Conservation (phyloP, 352 stramenopile genomes). For the Globisporangium nunn region DNA sequence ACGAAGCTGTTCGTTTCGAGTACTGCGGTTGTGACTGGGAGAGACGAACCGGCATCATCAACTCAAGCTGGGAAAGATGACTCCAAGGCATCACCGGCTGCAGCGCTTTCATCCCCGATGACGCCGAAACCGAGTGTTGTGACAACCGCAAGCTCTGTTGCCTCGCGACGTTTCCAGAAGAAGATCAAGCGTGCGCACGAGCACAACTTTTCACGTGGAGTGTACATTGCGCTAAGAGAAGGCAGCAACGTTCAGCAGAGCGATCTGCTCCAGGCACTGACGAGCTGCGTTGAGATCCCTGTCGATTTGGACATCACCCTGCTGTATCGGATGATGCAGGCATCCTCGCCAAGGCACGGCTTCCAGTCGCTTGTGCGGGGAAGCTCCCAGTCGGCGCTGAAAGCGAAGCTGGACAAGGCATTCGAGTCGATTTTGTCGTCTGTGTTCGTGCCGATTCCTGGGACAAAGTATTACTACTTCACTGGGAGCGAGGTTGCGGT, state of each 20-base stretch:
- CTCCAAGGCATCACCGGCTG: slow-evolving; percentile 5
- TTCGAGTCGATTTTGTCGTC: slow-evolving; percentile 59
- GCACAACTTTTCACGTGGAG: slow-evolving; percentile 83
- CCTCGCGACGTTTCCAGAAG: slow-evolving; percentile 57
- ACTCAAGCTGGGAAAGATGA: neutral
- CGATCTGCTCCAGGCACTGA: slow-evolving; percentile 81
- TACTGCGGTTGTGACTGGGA: slow-evolving; percentile 6
- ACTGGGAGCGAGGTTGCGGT: slow-evolving; percentile 48
- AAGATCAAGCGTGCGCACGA: slow-evolving; percentile 82
- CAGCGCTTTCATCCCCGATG: slow-evolving; percentile 1
- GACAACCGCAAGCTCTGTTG: slow-evolving; percentile 20
- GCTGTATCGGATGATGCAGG: slow-evolving; percentile 80
- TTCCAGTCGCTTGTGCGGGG: slow-evolving; percentile 29
- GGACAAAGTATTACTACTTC: slow-evolving; percentile 84
- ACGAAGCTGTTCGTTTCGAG: slow-evolving; percentile 52
- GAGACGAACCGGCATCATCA: slow-evolving; percentile 5
- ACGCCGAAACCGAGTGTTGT: slow-evolving; percentile 6
- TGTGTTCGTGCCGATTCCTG: slow-evolving; percentile 53
- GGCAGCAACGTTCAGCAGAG: slow-evolving; percentile 69
- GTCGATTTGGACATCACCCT: slow-evolving; percentile 84
- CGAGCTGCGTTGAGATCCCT: slow-evolving; percentile 78
- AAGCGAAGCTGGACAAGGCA: slow-evolving; percentile 60
- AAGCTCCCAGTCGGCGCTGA: slow-evolving; percentile 42
- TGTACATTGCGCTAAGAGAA: slow-evolving; percentile 78
- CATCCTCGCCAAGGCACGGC: slow-evolving; percentile 11